phyloP scores from a whole-genome alignment of 2,329 filamentous ascomycete species.

The Aspergillus pseudotamarii region DNA sequence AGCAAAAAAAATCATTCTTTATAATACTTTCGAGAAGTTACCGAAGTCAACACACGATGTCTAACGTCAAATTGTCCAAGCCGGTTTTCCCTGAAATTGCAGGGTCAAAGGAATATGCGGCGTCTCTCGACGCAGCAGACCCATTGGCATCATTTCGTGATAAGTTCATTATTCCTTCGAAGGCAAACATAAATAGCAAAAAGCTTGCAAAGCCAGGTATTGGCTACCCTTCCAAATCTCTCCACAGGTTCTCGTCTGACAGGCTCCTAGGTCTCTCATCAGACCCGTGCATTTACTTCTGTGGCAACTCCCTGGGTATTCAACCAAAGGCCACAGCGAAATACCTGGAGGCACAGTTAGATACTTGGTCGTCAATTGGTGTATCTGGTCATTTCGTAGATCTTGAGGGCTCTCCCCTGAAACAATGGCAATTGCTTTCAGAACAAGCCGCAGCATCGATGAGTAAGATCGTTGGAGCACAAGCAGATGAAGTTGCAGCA shows the following conservation, averaged over 20 bases:
- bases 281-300: conserved; percentile 69
- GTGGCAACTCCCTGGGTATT: conserved; percentile 84
- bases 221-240: not conserved
- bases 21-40: not conserved
- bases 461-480: conserved; percentile 72
- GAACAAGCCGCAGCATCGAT: conserved; percentile 72
- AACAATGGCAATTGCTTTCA: conserved; percentile 76
- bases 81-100: conserved; percentile 36
- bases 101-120: conserved; percentile 40
- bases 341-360: conserved; percentile 71
- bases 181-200: conserved; percentile 68
- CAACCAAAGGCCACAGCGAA: conserved; percentile 70
- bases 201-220: conserved; percentile 52
- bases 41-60: conserved; percentile 15
- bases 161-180: conserved; percentile 78
- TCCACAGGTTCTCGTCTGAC: conserved; percentile 14
- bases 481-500: conserved; percentile 71
- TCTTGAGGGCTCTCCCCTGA: conserved; percentile 67
- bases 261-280: conserved; percentile 34
- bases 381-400: conserved; percentile 80
- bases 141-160: conserved; percentile 62
- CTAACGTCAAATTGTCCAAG: conserved; percentile 22
- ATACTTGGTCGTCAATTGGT: conserved; percentile 80
- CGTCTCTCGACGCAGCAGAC: conserved; percentile 62
- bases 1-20: not conserved